These are phyloP conservation scores for Pestalotiopsis fici DNA, from an alignment of 2,329 filamentous ascomycete genomes.

Conservation along the genomic window DNA sequence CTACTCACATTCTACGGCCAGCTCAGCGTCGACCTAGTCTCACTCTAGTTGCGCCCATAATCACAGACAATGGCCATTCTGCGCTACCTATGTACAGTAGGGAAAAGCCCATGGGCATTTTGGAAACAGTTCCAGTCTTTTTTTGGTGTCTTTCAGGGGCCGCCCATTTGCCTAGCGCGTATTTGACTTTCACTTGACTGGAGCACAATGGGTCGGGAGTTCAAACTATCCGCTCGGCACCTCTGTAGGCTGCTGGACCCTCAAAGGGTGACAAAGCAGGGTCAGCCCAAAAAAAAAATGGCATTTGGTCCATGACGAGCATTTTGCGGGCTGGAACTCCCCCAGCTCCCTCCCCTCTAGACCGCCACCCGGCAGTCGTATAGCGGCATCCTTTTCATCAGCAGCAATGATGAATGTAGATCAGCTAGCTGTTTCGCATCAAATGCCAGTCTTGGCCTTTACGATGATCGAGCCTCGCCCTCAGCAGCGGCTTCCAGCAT, in stretches of 20 bases:
- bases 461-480: neutral
- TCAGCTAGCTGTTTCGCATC: neutral
- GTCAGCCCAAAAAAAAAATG: neutral
- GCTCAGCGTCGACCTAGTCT: neutral
- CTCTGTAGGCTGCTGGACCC: neutral
- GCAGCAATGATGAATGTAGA: neutral
- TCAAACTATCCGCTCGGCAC: constrained; percentile 7
- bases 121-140: constrained; percentile 5
- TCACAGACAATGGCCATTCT: neutral
- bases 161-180: neutral
- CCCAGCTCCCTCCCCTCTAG: neutral
- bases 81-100: neutral
- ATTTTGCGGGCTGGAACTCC: neutral
- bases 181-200: neutral
- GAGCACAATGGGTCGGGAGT: constrained; percentile 2
- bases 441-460: neutral
- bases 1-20: neutral
- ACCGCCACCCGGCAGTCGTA: constrained; percentile 4
- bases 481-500: neutral
- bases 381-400: neutral
- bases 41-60: neutral
- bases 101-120: neutral
- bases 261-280: neutral
- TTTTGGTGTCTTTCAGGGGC: constrained; percentile 4
- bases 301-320: neutral